Evolutionary conservation across 169 alveolate genomes (phyloP).

Genomic region (Cryptosporidium sp.): DNA sequence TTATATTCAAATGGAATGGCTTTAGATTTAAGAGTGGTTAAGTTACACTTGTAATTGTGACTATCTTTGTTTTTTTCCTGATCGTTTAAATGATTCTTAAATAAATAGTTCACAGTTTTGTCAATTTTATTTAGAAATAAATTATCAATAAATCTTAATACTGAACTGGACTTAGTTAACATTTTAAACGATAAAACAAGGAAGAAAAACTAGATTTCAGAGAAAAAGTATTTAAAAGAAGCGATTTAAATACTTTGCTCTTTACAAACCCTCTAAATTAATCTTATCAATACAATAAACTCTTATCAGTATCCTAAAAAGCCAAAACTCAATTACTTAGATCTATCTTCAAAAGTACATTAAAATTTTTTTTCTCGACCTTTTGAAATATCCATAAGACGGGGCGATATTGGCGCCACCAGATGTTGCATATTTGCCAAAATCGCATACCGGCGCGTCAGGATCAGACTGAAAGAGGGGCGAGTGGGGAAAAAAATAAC

Average conservation of each 20-base stretch:
- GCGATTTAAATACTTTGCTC: neutral
- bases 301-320: neutral
- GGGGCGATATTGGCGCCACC: neutral
- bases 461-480: neutral
- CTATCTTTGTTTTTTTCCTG: neutral
- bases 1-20: conserved; percentile 53
- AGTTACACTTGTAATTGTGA: conserved; percentile 3
- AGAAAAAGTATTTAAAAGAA: no score
- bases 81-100: neutral
- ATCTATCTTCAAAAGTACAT: neutral
- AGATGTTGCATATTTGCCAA: neutral
- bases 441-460: neutral
- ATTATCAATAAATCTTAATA: conserved; percentile 16
- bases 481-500: neutral
- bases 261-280: no score
- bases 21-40: conserved; percentile 48
- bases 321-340: neutral
- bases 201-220: no score
- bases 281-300: neutral
- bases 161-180: neutral
- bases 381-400: neutral
- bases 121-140: conserved; percentile 26
- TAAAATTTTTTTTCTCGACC: neutral
- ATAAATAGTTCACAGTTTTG: conserved; percentile 42
- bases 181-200: neutral